A percentile compares a stretch with the other conserved stretches of the same genome.
Evolutionary conservation across 1,139 yeast species (phyloP).

Genomic region (Barnettozyma hawaiiensis): DNA sequence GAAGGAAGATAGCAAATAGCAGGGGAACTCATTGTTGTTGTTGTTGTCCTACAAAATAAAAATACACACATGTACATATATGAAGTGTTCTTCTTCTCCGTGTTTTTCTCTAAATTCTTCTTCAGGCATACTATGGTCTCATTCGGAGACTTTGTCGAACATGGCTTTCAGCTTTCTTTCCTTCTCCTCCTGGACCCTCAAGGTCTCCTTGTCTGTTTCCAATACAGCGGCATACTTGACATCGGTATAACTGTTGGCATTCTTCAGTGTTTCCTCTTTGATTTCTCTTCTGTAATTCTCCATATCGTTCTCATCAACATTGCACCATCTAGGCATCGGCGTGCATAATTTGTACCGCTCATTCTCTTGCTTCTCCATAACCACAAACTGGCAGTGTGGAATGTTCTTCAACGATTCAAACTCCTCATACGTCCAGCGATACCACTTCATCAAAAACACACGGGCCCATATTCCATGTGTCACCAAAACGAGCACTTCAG

Average conservation of each 20-base stretch:
- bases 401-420: constrained; percentile 78
- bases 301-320: constrained; percentile 35
- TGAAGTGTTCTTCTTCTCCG: no score
- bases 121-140: no score
- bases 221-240: constrained; percentile 5
- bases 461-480: constrained; percentile 95
- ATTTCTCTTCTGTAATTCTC: constrained; percentile 16
- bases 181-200: constrained; percentile 17
- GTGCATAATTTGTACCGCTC: constrained; percentile 48
- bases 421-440: constrained; percentile 84
- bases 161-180: constrained; percentile 18
- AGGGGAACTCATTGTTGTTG: constrained; percentile 1
- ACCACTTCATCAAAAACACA: constrained; percentile 90
- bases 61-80: constrained; percentile 2
- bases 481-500: constrained; percentile 71
- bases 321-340: constrained; percentile 56
- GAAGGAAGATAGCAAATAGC: constrained; percentile 10
- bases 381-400: constrained; percentile 76
- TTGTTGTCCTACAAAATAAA: background rate
- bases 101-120: no score
- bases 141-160: constrained; percentile 13
- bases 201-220: constrained; percentile 13
- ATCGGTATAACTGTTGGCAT: constrained; percentile 24
- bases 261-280: constrained; percentile 21
- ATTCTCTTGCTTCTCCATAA: constrained; percentile 57